Percentiles rank a stretch among this genome's conserved stretches.
Evolutionary conservation across 768 basidiomycete genomes (phyloP).

Genomic region (Flagelloscypha sp.): DNA sequence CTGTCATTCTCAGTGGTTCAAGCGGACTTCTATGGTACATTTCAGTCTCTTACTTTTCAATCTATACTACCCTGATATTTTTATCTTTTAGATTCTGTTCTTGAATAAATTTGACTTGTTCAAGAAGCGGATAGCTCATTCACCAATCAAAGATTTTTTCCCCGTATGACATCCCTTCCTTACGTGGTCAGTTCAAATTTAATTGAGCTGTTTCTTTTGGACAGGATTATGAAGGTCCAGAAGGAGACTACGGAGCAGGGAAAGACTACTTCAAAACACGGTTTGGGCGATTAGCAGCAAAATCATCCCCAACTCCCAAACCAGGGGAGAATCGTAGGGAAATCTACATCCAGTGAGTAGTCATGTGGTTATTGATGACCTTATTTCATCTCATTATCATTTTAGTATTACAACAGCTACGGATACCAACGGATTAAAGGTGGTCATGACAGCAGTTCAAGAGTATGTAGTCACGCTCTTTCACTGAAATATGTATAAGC

Average conservation of each 20-base stretch:
- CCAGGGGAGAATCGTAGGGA: constrained; percentile 82
- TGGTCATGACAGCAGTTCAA: constrained; percentile 96
- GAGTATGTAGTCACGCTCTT: too few species aligned
- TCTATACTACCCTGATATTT: too few species aligned
- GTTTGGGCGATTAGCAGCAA: constrained; percentile 75
- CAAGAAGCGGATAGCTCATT: constrained; percentile 69
- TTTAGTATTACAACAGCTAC: constrained; percentile 81
- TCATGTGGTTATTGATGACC: constrained; percentile 2
- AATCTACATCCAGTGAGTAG: constrained; percentile 87
- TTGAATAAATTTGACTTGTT: constrained; percentile 96
- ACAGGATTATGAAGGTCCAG: constrained; percentile 79
- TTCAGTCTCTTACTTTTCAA: too few species aligned
- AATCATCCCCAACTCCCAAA: too few species aligned
- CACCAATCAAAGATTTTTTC: constrained; percentile 85
- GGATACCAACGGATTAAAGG: constrained; percentile 78
- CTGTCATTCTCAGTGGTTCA: constrained; percentile 97
- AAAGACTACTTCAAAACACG: constrained; percentile 86
- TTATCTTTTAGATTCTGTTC: constrained; percentile 66
- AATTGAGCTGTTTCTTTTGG: background rate
- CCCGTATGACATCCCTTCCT: constrained; percentile 48
- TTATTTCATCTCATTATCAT: constrained; percentile 11
- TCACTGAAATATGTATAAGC: too few species aligned
- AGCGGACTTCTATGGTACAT: constrained; percentile 81
- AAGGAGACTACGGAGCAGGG: constrained; percentile 63
- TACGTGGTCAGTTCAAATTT: background rate